Conservation (phyloP, 805 yeast genomes). For the Nakazawaea anatomiae region DNA sequence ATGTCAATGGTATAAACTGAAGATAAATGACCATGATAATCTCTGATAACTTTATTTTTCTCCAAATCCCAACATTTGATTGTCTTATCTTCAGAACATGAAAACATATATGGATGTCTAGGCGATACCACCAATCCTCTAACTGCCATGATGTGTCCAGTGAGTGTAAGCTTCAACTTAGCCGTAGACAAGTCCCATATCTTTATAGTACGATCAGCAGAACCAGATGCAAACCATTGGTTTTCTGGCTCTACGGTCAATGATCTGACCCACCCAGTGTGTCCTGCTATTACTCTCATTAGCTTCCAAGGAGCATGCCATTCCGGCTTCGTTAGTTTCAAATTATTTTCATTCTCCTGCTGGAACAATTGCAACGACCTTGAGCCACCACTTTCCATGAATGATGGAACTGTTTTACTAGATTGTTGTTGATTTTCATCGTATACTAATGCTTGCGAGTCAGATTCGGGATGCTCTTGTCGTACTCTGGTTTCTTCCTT, state of each 20-base stretch:
- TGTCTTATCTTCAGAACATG: conserved; percentile 89
- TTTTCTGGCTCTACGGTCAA: conserved; percentile 80
- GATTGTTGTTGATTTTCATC: background rate
- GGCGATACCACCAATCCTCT: conserved; percentile 68
- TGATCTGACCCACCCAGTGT: conserved; percentile 89
- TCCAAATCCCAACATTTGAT: conserved; percentile 97
- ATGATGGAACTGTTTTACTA: background rate
- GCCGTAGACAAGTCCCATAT: conserved; percentile 85
- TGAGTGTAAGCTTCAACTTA: conserved; percentile 62
- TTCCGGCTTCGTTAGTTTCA: conserved; percentile 16
- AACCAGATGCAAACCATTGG: conserved; percentile 89
- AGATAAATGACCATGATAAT: conserved; percentile 91
- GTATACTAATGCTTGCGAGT: conserved; percentile 8
- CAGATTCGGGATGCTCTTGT: background rate
- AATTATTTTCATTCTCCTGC: conserved; percentile 10
- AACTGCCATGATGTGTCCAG: conserved; percentile 91
- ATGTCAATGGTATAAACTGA: conserved; percentile 80
- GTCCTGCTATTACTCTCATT: conserved; percentile 75
- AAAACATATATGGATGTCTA: conserved; percentile 81
- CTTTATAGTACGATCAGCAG: conserved; percentile 82
- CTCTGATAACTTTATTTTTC: conserved; percentile 70
- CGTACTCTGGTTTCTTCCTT: background rate
- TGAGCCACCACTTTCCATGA: conserved; percentile 17
- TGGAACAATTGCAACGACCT: conserved; percentile 18
- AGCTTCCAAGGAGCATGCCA: conserved; percentile 69